Evolutionary conservation across 306 rosid genomes (phyloP).

Genomic region (Elaeagnus macrophylla): DNA sequence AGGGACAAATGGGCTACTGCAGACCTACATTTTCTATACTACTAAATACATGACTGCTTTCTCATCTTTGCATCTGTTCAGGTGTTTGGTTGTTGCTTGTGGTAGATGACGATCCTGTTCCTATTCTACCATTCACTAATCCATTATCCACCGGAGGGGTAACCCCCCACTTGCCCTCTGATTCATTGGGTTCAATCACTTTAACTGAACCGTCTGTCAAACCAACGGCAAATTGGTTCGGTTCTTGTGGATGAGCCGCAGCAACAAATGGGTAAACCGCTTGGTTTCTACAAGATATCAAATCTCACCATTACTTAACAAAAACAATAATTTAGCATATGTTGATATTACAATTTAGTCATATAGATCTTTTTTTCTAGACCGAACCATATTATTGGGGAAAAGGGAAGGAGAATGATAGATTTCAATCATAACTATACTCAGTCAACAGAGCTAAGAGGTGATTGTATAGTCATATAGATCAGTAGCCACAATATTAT

Average conservation of each 20-base stretch:
- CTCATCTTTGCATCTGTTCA: constrained; percentile 57
- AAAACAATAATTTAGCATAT: no score
- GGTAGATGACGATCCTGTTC: constrained; percentile 43
- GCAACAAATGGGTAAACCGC: constrained; percentile 52
- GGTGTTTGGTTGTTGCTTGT: constrained; percentile 66
- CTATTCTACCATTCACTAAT: constrained; percentile 42
- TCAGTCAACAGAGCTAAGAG: no score
- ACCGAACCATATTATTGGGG: no score
- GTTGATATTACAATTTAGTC: neutral
- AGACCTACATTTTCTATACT: constrained; percentile 16
- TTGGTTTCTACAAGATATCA: constrained; percentile 44
- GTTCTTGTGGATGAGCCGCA: constrained; percentile 67
- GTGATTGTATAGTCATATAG: neutral
- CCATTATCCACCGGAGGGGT: constrained; percentile 53
- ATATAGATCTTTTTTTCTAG: no score
- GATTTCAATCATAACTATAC: neutral
- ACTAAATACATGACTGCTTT: constrained; percentile 19
- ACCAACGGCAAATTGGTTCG: constrained; percentile 72
- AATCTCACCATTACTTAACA: constrained; percentile 4
- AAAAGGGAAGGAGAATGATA: neutral
- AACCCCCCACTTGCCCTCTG: constrained; percentile 73
- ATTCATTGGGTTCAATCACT: constrained; percentile 66
- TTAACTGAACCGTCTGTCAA: constrained; percentile 68
- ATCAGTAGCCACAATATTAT: neutral
- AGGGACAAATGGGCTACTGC: constrained; percentile 26